Evolutionary conservation across 2,329 filamentous ascomycete genomes (phyloP).

Genomic region (Clarireedia paspali): DNA sequence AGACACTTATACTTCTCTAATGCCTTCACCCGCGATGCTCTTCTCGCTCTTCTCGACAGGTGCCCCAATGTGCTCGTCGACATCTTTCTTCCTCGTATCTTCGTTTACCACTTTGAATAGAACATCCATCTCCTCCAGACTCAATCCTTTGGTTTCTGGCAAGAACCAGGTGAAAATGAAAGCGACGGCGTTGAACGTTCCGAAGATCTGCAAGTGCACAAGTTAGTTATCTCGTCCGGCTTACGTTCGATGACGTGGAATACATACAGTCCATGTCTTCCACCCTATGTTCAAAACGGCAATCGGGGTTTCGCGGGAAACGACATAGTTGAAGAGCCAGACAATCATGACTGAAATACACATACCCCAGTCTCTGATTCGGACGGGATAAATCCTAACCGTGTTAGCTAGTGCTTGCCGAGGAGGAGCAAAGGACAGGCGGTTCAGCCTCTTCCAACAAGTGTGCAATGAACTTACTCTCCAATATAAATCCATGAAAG

Average conservation of each 20-base stretch:
- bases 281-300: constrained; percentile 40
- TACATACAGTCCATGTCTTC: constrained; percentile 21
- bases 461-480: not conserved
- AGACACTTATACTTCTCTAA: too few species aligned
- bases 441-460: too few species aligned
- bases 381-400: not conserved
- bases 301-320: constrained; percentile 40
- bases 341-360: constrained; percentile 41
- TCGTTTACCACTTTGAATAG: constrained; percentile 12
- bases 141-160: constrained; percentile 14
- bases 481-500: constrained; percentile 6
- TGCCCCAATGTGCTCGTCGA: constrained; percentile 1
- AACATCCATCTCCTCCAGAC: constrained; percentile 15
- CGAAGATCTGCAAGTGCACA: constrained; percentile 8
- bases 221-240: not conserved
- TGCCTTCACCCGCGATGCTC: too few species aligned
- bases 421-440: too few species aligned
- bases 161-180: constrained; percentile 36
- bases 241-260: too few species aligned
- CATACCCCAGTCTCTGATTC: constrained; percentile 39
- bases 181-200: constrained; percentile 8
- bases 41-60: too few species aligned
- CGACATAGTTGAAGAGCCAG: constrained; percentile 46
- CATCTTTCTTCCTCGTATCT: constrained; percentile 1
- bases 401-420: not conserved